These are phyloP conservation scores for Chlamydomonas sphaeroides DNA, from an alignment of 139 green algal species.

Conservation along the genomic window DNA sequence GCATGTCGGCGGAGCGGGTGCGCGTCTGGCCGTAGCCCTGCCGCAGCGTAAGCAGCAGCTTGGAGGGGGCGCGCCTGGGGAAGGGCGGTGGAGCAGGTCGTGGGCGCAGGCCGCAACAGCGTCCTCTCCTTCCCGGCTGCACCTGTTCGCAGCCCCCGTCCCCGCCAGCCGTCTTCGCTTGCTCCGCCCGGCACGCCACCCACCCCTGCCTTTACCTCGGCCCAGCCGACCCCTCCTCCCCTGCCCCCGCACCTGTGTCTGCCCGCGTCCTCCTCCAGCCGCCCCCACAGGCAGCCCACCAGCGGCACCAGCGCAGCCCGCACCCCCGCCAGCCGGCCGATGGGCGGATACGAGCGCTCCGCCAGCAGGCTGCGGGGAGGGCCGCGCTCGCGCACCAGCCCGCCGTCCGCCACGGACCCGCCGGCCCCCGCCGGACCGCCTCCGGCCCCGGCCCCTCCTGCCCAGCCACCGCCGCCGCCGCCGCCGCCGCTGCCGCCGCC, in stretches of 20 bases:
- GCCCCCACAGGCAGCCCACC: conserved; percentile 49
- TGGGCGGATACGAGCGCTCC: conserved; percentile 60
- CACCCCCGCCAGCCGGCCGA: conserved; percentile 19
- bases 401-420: neutral
- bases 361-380: conserved; percentile 54
- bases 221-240: too few relatives aligned
- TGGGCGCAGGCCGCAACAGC: neutral
- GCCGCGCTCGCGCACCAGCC: conserved; percentile 27
- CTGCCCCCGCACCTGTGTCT: conserved; percentile 17
- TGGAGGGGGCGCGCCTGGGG: conserved; percentile 51
- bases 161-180: neutral
- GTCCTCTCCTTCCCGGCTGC: neutral
- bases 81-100: neutral
- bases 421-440: neutral
- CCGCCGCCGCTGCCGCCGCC: too few relatives aligned
- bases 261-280: conserved; percentile 46
- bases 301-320: conserved; percentile 41
- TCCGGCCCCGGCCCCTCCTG: neutral
- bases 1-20: conserved; percentile 20
- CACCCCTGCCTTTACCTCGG: neutral
- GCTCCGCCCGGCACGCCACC: too few relatives aligned
- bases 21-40: conserved; percentile 53
- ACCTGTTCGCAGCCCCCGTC: neutral
- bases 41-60: conserved; percentile 55
- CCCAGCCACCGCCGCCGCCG: too few relatives aligned